Base-by-base conservation (phyloP, 1,284 basidiomycete genomes). In the Naganishia sp. region DNA sequence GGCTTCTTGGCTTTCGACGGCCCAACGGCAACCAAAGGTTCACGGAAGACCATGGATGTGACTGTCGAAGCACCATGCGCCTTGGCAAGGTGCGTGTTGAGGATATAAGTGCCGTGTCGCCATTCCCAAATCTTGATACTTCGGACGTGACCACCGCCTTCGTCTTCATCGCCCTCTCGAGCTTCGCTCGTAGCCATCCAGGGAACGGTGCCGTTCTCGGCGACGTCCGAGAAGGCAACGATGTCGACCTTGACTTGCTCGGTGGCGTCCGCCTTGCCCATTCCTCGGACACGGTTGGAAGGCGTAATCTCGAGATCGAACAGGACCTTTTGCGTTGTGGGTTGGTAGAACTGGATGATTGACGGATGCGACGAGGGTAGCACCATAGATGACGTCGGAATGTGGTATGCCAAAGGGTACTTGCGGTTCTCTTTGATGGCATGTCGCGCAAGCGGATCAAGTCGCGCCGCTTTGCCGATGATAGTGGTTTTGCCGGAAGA, bases 141-240 rank as follows among this genome's bases (percentile, higher is more conserved):
- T 25, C 88, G 83, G 73, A 94, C 90, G 11, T 82, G 79, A 63
- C 83, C 83, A 61, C 79, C 67, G 33, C 77, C 77, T 66, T 77
- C 75, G 25, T 82, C 81, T 21, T 85, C 86, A 53, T 88, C 86
- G 16, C 85, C 86, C 68, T 86, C 84, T 66, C 94, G 86, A 42
- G 81, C 81, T 78, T 99, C 95, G 45, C 94, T 80, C 0, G 95
- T 96, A 1, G 93, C 93, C 87, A 99, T 88, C 94, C 95, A 98
- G 59, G 87, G 57, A 48, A 73, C 70, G 28, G 70, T 71, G 10
- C 69, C 67, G 6, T 83, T 78, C 2, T 54, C 36, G 13, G 61
- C 50, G 43, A 54, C 50, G 16, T 61, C 59, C 6, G 89, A 89
- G 63, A 94, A 83, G 2, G 84, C 86, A 6, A 86, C 86, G 23